Evolutionary conservation across 371 early-diverging fungal species (phyloP).

Genomic region (Saksenaea vasiformis): DNA sequence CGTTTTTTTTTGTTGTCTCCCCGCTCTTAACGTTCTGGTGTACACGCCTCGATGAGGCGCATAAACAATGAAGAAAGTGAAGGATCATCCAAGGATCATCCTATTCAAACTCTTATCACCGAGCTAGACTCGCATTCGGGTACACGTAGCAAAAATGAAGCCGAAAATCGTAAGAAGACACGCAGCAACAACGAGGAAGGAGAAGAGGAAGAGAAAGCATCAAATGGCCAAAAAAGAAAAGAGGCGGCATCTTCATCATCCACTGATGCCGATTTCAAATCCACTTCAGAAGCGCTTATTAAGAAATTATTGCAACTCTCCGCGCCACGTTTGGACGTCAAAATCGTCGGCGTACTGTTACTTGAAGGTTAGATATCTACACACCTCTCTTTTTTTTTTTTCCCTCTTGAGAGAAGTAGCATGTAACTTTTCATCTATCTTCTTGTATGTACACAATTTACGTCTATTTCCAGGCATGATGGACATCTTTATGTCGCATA

Average conservation of each 20-base stretch:
- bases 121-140: background rate
- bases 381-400: too few relatives aligned
- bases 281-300: constrained; percentile 45
- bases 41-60: constrained; percentile 1
- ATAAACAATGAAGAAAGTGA: background rate
- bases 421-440: background rate
- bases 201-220: background rate
- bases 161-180: background rate
- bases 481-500: constrained; percentile 49
- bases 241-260: background rate
- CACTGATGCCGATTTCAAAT: constrained; percentile 27
- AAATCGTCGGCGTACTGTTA: constrained; percentile 46
- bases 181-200: background rate
- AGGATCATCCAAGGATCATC: background rate
- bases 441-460: background rate
- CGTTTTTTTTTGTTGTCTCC: background rate
- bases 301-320: constrained; percentile 40
- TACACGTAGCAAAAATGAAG: background rate
- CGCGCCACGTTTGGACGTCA: constrained; percentile 41
- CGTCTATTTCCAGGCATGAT: constrained; percentile 35
- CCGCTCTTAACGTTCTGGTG: background rate
- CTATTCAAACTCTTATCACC: background rate
- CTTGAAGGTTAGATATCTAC: constrained; percentile 46
- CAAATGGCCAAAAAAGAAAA: background rate
- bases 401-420: background rate